phyloP scores from a whole-genome alignment of 1,139 yeast genomes.

The Kluyveromyces marxianus region DNA sequence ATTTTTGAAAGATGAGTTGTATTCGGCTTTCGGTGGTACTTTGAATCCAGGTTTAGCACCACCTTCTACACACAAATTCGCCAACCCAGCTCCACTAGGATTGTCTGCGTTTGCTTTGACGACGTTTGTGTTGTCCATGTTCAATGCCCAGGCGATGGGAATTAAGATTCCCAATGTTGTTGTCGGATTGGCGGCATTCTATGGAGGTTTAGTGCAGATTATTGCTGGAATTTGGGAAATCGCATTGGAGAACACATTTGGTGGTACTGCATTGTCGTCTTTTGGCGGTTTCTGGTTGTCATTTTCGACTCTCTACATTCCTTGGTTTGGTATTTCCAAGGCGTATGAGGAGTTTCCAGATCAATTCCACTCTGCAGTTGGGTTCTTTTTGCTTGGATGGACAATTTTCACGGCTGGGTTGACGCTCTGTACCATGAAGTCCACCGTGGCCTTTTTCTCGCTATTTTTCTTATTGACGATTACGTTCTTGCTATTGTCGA shows the following conservation, averaged over 20 bases:
- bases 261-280: conserved; percentile 62
- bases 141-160: conserved; percentile 45
- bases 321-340: conserved; percentile 53
- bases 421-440: conserved; percentile 53
- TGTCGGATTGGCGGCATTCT: conserved; percentile 72
- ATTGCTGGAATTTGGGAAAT: conserved; percentile 57
- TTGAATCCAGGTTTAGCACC: conserved; percentile 53
- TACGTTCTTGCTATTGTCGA: conserved; percentile 58
- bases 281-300: conserved; percentile 73
- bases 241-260: conserved; percentile 64
- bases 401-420: conserved; percentile 57
- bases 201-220: conserved; percentile 76
- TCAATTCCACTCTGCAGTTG: conserved; percentile 43
- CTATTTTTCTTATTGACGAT: conserved; percentile 52
- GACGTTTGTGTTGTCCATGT: conserved; percentile 54
- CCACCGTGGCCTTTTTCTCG: conserved; percentile 59
- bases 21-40: conserved; percentile 54
- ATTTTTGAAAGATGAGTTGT: conserved; percentile 50
- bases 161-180: conserved; percentile 44
- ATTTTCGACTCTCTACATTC: conserved; percentile 52
- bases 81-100: conserved; percentile 68
- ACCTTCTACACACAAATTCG: conserved; percentile 34
- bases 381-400: conserved; percentile 61
- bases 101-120: conserved; percentile 61
- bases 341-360: conserved; percentile 37